Evolutionary conservation across 2,329 filamentous ascomycete species (phyloP), one percentile per base, ranked within the genome.

Genomic region (Claviceps sp.): DNA sequence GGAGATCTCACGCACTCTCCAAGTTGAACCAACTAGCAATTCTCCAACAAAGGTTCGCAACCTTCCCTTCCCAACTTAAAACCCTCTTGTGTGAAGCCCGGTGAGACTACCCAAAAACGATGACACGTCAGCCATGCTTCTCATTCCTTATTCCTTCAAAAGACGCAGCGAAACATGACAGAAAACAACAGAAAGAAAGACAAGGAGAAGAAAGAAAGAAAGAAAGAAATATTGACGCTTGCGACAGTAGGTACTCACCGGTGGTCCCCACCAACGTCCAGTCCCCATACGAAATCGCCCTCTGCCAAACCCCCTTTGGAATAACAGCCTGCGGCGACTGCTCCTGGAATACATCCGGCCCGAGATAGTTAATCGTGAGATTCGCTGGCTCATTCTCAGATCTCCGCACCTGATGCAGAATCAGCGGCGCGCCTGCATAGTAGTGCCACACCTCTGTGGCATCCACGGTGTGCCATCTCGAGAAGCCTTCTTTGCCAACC

Each of bases 361-460:
- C 74, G 6, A 76, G 63, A 22, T 67, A 2, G 11, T 2, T 72
- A 72, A 50, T 77, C 65, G 44, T 77, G 26, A 8, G 8, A 8
- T 30, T 30, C 7, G 8, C 3, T 3, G 26, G 3, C 2, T 7
- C 26, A 30, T 30, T 10, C 26, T 7, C 26, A 8, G 8, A 30
- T 7, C 26, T 61, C 17, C 52, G 58, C 1, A 73, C 73, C 1
- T 76, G 61, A 2, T 67, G 71, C 7, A 77, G 59, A 5, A 61
- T 65, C 44, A 78, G 60, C 1, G 74, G 74, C 4, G 75, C 73
- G 7, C 75, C 75, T 6, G 72, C 75, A 50, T 77, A 77, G 62
- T 73, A 69, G 58, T 78, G 75, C 75, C 75, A 78, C 6, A 75
- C 61, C 59, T 77, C 73, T 24, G 62, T 69, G 3, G 70, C 70